Evolutionary conservation across 169 alveolate species (phyloP).

Genomic region (Cryptosporidium felis): DNA sequence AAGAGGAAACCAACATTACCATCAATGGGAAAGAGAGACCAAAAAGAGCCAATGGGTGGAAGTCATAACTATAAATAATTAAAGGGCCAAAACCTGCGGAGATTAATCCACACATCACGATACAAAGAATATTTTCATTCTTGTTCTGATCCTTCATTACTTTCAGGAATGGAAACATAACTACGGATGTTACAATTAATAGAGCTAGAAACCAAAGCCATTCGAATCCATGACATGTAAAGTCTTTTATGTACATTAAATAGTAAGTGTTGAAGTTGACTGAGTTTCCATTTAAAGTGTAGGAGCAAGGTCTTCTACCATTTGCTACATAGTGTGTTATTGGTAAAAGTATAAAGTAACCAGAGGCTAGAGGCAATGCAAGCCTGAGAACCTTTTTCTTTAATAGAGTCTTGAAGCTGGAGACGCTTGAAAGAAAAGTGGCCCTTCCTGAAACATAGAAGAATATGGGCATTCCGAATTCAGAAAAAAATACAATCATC

Average conservation of each 20-base stretch:
- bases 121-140: neutral
- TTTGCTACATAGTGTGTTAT: slow-evolving; percentile 48
- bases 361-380: slow-evolving; percentile 22
- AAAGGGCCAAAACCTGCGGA: slow-evolving; percentile 30
- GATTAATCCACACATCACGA: slow-evolving; percentile 2
- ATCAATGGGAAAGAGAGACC: slow-evolving; percentile 60
- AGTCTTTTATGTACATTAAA: slow-evolving; percentile 15
- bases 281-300: neutral
- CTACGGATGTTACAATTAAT: slow-evolving; percentile 1
- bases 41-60: slow-evolving; percentile 46
- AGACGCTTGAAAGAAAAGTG: slow-evolving; percentile 17
- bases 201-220: slow-evolving; percentile 66
- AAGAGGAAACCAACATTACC: slow-evolving; percentile 22
- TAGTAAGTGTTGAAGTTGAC: neutral
- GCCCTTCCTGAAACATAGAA: slow-evolving; percentile 61
- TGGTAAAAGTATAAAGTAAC: slow-evolving; percentile 50
- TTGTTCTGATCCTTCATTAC: slow-evolving; percentile 6
- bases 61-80: slow-evolving; percentile 46
- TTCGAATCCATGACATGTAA: slow-evolving; percentile 66
- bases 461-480: slow-evolving; percentile 68
- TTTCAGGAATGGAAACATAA: slow-evolving; percentile 27
- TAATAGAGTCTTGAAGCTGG: neutral
- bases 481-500: slow-evolving; percentile 51
- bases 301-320: slow-evolving; percentile 66
- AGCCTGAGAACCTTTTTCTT: slow-evolving; percentile 34